Conservation (phyloP, 331 rosid species). For the Saraca asoca region DNA sequence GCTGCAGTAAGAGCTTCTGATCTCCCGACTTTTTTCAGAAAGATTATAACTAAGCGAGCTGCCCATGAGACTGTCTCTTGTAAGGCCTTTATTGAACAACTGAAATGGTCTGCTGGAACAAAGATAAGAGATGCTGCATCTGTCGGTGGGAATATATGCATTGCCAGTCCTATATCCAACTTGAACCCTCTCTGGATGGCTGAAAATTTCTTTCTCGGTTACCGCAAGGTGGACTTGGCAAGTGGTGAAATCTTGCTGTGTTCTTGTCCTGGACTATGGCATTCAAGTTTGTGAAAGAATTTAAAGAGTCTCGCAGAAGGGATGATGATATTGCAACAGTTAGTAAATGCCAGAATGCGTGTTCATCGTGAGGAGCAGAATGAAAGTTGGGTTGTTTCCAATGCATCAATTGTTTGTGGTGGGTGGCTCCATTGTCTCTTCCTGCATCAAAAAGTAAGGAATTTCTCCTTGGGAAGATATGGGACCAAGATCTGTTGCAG, state of each 20-base stretch:
- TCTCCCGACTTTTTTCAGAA: constrained; percentile 60
- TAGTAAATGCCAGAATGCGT: constrained; percentile 95
- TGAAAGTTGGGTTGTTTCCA: constrained; percentile 60
- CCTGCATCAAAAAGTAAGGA: constrained; percentile 62
- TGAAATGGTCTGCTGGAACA: constrained; percentile 97
- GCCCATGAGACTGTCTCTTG: constrained; percentile 71
- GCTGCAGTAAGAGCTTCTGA: constrained; percentile 82
- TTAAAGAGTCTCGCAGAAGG: constrained; percentile 93
- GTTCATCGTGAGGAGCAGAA: constrained; percentile 59
- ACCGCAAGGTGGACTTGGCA: constrained; percentile 83
- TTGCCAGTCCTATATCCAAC: constrained; percentile 97
- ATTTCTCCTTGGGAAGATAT: constrained; percentile 72
- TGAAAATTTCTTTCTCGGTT: constrained; percentile 76
- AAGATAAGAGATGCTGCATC: constrained; percentile 87
- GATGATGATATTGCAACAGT: constrained; percentile 98
- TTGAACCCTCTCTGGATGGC: constrained; percentile 99
- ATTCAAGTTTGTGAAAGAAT: constrained; percentile 85
- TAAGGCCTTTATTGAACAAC: constrained; percentile 83
- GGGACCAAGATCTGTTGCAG: constrained; percentile 71
- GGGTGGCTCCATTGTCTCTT: constrained; percentile 83
- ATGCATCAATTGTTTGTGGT: constrained; percentile 88
- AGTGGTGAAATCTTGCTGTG: constrained; percentile 73
- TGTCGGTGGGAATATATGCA: constrained; percentile 90
- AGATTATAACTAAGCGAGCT: constrained; percentile 58
- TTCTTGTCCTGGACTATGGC: constrained; percentile 85